phyloP scores from a whole-genome alignment of 352 stramenopile genomes.

The Ophiocytium majus region DNA sequence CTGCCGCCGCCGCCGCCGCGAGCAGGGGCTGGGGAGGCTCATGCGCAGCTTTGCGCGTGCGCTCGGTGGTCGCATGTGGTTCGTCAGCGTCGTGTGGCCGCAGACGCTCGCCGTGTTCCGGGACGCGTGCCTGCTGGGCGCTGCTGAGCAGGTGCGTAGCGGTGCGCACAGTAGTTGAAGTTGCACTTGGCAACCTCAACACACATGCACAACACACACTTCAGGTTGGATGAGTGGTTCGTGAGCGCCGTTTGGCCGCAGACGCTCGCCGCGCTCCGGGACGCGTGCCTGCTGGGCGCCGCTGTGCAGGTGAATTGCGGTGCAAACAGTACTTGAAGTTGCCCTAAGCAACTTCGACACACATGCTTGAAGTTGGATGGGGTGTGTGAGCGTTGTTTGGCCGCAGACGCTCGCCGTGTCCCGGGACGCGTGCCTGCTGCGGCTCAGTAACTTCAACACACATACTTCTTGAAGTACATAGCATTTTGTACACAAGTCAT shows the following conservation, averaged over 20 bases:
- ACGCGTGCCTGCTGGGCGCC: conserved; percentile 40
- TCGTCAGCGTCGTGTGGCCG: conserved; percentile 37
- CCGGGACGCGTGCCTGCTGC: conserved; percentile 40
- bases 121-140: conserved; percentile 43
- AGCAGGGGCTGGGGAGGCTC: conserved; percentile 77
- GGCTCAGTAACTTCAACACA: too few relatives aligned
- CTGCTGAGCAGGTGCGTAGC: conserved; percentile 8
- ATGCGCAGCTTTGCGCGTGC: conserved; percentile 67
- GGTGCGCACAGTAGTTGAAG: too few relatives aligned
- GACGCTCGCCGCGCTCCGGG: conserved; percentile 37
- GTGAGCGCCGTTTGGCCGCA: conserved; percentile 33
- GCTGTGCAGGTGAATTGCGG: conserved; percentile 1
- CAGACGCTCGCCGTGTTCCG: conserved; percentile 38
- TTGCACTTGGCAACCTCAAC: too few relatives aligned
- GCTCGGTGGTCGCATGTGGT: conserved; percentile 30
- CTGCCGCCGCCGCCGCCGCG: too few relatives aligned
- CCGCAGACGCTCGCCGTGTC: conserved; percentile 35
- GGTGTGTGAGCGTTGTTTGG: conserved; percentile 43
- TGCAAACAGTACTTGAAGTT: too few relatives aligned
- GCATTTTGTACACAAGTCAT: too few relatives aligned
- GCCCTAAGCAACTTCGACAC: too few relatives aligned
- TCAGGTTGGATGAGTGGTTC: too few relatives aligned
- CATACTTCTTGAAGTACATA: too few relatives aligned
- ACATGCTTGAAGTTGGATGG: too few relatives aligned
- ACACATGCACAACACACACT: too few relatives aligned